Conservation (phyloP, 2,329 filamentous ascomycete species). For the Colletotrichum camelliae region DNA sequence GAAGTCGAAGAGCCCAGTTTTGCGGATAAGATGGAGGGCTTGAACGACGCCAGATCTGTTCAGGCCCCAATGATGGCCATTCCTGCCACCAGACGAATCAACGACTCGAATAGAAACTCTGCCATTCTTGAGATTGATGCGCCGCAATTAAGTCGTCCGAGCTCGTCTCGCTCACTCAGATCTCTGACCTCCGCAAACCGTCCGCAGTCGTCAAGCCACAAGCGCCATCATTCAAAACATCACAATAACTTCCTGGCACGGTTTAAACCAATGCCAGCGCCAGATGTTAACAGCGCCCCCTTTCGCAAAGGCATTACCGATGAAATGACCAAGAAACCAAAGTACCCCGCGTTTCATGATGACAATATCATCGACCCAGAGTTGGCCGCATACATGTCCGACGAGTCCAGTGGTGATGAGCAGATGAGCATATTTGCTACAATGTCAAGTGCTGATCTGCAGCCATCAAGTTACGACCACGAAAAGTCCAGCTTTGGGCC, state of each 20-base stretch:
- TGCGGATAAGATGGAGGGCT: conserved; percentile 46
- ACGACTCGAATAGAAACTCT: conserved; percentile 84
- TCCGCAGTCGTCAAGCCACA: conserved; percentile 80
- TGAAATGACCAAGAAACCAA: conserved; percentile 67
- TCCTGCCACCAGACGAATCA: conserved; percentile 67
- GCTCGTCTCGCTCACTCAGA: conserved; percentile 87
- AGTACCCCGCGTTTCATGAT: conserved; percentile 91
- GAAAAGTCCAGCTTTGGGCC: conserved; percentile 78
- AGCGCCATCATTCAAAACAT: conserved; percentile 80
- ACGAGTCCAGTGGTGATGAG: conserved; percentile 92
- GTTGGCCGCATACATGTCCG: conserved; percentile 92
- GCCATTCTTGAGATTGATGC: conserved; percentile 89
- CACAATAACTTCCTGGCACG: conserved; percentile 78
- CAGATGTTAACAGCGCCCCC: conserved; percentile 79
- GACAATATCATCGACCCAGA: conserved; percentile 99
- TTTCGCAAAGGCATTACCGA: conserved; percentile 79
- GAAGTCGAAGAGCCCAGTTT: conserved; percentile 45
- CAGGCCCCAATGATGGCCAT: conserved; percentile 76
- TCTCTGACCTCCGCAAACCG: conserved; percentile 68
- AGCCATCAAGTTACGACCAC: conserved; percentile 71
- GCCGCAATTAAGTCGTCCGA: conserved; percentile 85
- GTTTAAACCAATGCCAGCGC: conserved; percentile 67
- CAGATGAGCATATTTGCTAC: conserved; percentile 85
- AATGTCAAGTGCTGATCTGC: conserved; percentile 69
- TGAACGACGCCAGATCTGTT: conserved; percentile 57